Base-by-base conservation (phyloP, 1,284 basidiomycete species). In the Taiwanofungus camphoratus region DNA sequence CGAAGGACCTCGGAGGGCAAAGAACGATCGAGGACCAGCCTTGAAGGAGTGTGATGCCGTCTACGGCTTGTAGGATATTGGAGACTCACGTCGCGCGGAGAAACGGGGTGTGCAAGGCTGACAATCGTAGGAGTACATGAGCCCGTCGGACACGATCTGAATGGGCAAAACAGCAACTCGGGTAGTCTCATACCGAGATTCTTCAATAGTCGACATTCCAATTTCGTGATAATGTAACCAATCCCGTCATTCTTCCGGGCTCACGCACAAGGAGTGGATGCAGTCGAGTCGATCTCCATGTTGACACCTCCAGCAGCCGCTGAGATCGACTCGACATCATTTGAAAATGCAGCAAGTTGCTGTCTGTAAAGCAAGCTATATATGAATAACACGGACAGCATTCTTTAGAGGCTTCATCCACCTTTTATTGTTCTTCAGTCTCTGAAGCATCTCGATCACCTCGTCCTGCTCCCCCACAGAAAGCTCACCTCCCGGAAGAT, bases 401-500 rank as follows among this genome's bases (percentile, higher is more conserved):
- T 12, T 32, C 29, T 15, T 11, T 24, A 13, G 19, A 15, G 15
- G 20, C 6, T 2, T 30, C 21, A 54, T 67, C 32, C 43, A 82
- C 82, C 67, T 64, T 62, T 82, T 86, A 35, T 74, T 70, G 45
- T 77, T 71, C 49, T 72, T 69, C 42, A 86, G 50, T 20, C 61
- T 66, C 52, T 77, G 73, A 12, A 87, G 62, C 77, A 85, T 79
- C 30, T 61, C 61, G 36, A 85, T 77, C 3, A 86, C 68, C 31
- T 80, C 75, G 47, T 79, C 74, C 52, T 87, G 82, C 40, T 85
- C 79, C 34, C 73, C 65, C 37, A 77, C 71, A 30, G 71, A 62
- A 38, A 85, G 60, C 53, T 86, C 82, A 7, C 82, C 83, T 3
- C 83, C 83, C 1, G 80, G 77, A 4, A 87, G 64, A 20, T 65